Evolutionary conservation across 208 protist species (phyloP).

Genomic region (Phytomonas sp.): DNA sequence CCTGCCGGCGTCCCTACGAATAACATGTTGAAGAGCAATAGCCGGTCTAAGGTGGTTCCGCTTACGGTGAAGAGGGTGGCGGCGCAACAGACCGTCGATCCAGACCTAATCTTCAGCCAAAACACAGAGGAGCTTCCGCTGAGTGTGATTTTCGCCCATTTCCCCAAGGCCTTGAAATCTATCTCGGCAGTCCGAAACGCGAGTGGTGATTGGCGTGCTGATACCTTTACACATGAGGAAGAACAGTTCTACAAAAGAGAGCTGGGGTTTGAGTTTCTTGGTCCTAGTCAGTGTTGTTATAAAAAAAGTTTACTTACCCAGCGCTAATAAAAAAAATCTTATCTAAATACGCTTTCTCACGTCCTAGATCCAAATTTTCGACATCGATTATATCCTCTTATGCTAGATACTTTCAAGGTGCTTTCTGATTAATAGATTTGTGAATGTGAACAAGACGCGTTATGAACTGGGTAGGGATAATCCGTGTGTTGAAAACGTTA

Average conservation of each 20-base stretch:
- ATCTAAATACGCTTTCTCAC: background rate
- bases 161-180: constrained; percentile 62
- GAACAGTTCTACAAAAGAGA: constrained; percentile 79
- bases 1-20: constrained; percentile 69
- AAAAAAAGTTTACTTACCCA: constrained; percentile 17
- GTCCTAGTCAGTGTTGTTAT: constrained; percentile 64
- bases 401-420: background rate
- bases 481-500: background rate
- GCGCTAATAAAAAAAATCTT: background rate
- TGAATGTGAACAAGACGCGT: background rate
- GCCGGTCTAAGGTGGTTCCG: constrained; percentile 71
- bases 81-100: constrained; percentile 71
- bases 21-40: constrained; percentile 62
- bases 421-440: background rate
- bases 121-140: constrained; percentile 71
- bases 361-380: background rate
- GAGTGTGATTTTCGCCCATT: constrained; percentile 60
- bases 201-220: constrained; percentile 75
- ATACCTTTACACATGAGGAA: constrained; percentile 75
- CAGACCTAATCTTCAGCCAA: constrained; percentile 78
- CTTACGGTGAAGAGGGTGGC: constrained; percentile 62
- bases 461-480: background rate
- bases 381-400: background rate
- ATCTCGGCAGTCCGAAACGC: constrained; percentile 52
- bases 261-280: constrained; percentile 41